Conservation (phyloP, 805 yeast genomes). For the Schwanniomyces vanrijiae region DNA sequence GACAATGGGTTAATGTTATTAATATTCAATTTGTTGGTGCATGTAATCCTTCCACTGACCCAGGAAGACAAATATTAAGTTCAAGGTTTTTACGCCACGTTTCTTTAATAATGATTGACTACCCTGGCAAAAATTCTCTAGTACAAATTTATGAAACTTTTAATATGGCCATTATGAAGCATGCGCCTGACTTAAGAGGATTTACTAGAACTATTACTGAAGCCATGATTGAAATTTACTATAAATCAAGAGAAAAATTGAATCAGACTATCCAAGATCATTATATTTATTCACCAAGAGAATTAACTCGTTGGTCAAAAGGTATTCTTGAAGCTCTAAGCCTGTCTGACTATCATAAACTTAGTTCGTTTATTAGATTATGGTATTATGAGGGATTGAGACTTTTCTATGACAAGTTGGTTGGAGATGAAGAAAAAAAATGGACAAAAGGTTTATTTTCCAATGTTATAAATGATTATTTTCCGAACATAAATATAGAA, state of each 20-base stretch:
- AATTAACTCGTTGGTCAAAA: constrained; percentile 81
- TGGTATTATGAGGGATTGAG: constrained; percentile 85
- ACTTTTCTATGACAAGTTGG: constrained; percentile 73
- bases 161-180: constrained; percentile 53
- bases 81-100: constrained; percentile 67
- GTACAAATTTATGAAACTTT: constrained; percentile 66
- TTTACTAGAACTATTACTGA: constrained; percentile 51
- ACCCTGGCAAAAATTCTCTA: constrained; percentile 68
- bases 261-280: constrained; percentile 45
- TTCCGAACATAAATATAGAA: constrained; percentile 45
- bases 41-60: constrained; percentile 85
- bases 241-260: constrained; percentile 41
- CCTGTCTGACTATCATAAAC: constrained; percentile 30
- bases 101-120: constrained; percentile 69
- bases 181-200: constrained; percentile 60
- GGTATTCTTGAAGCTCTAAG: constrained; percentile 62
- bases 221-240: constrained; percentile 69
- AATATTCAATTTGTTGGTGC: constrained; percentile 90
- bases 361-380: constrained; percentile 53
- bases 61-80: constrained; percentile 63
- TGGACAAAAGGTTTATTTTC: constrained; percentile 47
- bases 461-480: constrained; percentile 33
- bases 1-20: constrained; percentile 64
- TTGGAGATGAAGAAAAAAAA: constrained; percentile 40
- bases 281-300: constrained; percentile 85